Base-by-base conservation (phyloP, 495 filamentous ascomycete genomes). In the Hamigera avellanea region DNA sequence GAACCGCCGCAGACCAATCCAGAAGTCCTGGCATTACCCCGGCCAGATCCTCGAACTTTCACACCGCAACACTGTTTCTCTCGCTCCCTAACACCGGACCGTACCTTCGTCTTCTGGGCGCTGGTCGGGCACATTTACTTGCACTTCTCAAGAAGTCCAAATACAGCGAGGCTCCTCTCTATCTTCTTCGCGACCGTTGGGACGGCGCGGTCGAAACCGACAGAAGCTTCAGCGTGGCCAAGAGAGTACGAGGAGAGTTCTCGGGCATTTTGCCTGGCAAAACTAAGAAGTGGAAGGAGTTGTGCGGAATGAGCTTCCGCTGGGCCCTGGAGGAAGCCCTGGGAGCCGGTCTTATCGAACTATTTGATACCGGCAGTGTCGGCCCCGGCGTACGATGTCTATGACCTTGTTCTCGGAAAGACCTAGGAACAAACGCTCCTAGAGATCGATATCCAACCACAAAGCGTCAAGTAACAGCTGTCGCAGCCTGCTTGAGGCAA, bases 301-400 rank as follows among this genome's bases (percentile, higher is more conserved):
- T 87, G 41, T 77, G 78, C 43, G 86, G 86, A 2, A 59, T 91
- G 49, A 61, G 57, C 8, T 93, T 91, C 52, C 75, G 79, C 30
- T 93, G 83, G 83, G 69, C 81, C 8, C 45, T 93, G 12, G 80
- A 75, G 26, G 84, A 91, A 50, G 80, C 81, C 27, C 70, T 88
- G 9, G 86, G 86, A 0, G 70, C 77, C 2, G 86, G 86, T 7
- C 43, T 84, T n/a, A 64, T 91, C 19, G 86, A 93, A 56, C 56
- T 85, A 5, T 93, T 94, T 52, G 80, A 91, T 48, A 94, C 86
- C 10, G 70, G 81, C 18, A 88, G 77, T 49, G 81, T 93, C 13
- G 86, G 86, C 12, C 64, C 72, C 25, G 86, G 77, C 2, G 68
- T 87, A 25, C 68, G 86, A 37, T 65, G 58, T 40, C 38, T 70